Conservation (phyloP, 805 yeast genomes). For the Hanseniaspora thailandica region DNA sequence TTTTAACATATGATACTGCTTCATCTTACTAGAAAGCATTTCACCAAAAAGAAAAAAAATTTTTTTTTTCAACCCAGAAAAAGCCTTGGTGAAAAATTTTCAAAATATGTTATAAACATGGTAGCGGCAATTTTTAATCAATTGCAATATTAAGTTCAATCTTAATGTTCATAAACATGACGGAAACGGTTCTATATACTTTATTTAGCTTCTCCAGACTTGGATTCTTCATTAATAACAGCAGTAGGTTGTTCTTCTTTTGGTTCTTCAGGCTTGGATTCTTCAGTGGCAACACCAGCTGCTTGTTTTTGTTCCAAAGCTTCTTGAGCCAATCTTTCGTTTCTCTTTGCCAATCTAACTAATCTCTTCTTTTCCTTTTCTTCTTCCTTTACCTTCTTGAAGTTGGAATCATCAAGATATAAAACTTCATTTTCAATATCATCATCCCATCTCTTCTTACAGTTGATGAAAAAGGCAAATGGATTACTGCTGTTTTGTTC, state of each 20-base stretch:
- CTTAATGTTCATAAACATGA: not conserved
- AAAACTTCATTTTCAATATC: slow-evolving; percentile 22
- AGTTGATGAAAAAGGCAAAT: slow-evolving; percentile 9
- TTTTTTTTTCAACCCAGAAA: not conserved
- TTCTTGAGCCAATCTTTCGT: slow-evolving; percentile 11
- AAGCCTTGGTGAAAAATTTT: too few relatives aligned
- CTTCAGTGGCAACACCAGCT: not conserved
- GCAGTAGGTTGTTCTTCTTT: too few relatives aligned
- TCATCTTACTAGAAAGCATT: too few relatives aligned
- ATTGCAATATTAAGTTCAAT: not conserved
- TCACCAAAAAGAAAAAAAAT: not conserved
- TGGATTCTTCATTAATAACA: not conserved
- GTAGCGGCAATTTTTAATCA: not conserved
- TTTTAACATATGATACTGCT: too few relatives aligned
- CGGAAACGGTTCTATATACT: not conserved
- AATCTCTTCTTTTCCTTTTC: slow-evolving; percentile 17
- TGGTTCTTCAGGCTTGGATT: not conserved
- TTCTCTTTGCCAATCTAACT: slow-evolving; percentile 6
- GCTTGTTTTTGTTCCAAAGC: not conserved
- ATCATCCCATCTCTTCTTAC: slow-evolving; percentile 22
- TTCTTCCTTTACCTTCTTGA: slow-evolving; percentile 19
- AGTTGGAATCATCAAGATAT: slow-evolving; percentile 24
- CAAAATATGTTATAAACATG: not conserved
- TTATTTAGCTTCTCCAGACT: not conserved
- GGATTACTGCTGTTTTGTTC: slow-evolving; percentile 22